A percentile compares a stretch with the other conserved stretches of the same genome.
Evolutionary conservation across 116 monocot genomes (phyloP).

Genomic region (Posidonia oceanica): DNA sequence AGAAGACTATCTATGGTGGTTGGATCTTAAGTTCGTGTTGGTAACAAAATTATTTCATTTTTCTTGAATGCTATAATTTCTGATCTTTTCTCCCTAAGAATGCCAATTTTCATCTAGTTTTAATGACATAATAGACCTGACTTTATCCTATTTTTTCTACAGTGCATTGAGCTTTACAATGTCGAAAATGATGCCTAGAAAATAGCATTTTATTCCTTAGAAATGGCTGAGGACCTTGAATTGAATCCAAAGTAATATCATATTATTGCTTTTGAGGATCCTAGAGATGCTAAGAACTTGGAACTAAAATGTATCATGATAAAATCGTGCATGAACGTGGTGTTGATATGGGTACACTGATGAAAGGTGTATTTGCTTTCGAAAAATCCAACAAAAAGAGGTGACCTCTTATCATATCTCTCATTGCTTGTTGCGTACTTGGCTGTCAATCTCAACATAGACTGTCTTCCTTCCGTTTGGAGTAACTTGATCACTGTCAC

Average conservation of each 20-base stretch:
- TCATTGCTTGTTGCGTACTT: not conserved
- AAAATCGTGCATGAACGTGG: slow-evolving; percentile 53
- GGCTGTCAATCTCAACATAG: too few species aligned
- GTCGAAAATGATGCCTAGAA: slow-evolving; percentile 43
- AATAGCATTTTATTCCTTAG: slow-evolving; percentile 78
- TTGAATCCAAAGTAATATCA: slow-evolving; percentile 71
- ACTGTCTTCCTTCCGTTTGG: too few species aligned
- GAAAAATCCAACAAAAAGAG: slow-evolving; percentile 32
- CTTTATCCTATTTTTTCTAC: slow-evolving; percentile 11
- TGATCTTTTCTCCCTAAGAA: not conserved
- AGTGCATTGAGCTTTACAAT: slow-evolving; percentile 83
- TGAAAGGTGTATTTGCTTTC: slow-evolving; percentile 47
- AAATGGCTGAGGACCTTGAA: slow-evolving; percentile 83
- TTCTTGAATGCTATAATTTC: not conserved
- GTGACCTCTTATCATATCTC: not conserved
- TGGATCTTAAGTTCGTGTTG: slow-evolving; percentile 62
- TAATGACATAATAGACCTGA: not conserved
- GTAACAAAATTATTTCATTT: slow-evolving; percentile 20
- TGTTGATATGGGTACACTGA: slow-evolving; percentile 39
- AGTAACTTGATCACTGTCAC: too few species aligned
- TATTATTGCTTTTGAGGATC: slow-evolving; percentile 79
- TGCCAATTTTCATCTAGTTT: not conserved
- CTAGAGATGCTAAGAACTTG: slow-evolving; percentile 67
- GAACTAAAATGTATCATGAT: slow-evolving; percentile 81
- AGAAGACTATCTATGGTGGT: slow-evolving; percentile 84